Evolutionary conservation across 805 yeast species (phyloP).

Genomic region (Metschnikowia lunata): DNA sequence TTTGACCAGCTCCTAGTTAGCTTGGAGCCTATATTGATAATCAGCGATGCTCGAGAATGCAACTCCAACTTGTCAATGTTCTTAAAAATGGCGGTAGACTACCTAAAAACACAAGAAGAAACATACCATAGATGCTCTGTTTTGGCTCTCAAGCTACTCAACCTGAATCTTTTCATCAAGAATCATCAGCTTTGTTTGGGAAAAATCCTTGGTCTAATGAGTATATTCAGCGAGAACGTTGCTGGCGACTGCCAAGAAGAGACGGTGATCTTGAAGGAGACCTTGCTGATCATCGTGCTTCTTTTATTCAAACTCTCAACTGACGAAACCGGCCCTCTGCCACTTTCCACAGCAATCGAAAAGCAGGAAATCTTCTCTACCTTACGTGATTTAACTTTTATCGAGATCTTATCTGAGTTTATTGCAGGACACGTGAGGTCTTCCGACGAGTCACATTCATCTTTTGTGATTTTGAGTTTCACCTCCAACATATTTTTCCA

Average conservation of each 20-base stretch:
- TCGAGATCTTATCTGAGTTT: conserved; percentile 36
- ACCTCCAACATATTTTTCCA: conserved; percentile 39
- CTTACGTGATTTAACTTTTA: conserved; percentile 54
- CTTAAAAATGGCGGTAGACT: conserved; percentile 33
- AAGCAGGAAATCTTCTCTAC: conserved; percentile 27
- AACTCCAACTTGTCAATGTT: conserved; percentile 34
- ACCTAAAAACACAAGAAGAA: conserved; percentile 17
- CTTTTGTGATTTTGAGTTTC: conserved; percentile 34
- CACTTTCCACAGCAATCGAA: conserved; percentile 15
- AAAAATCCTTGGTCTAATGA: conserved; percentile 32
- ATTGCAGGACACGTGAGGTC: conserved; percentile 24
- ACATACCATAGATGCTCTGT: conserved; percentile 30
- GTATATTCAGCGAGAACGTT: conserved; percentile 22
- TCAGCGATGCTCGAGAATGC: conserved; percentile 38
- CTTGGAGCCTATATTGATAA: conserved; percentile 23
- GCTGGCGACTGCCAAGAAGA: conserved; percentile 9
- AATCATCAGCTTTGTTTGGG: conserved; percentile 35
- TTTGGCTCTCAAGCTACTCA: conserved; percentile 31
- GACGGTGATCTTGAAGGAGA: conserved; percentile 27
- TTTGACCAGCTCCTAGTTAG: conserved; percentile 9
- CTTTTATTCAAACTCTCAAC: conserved; percentile 32
- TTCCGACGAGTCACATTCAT: conserved; percentile 17
- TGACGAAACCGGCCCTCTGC: conserved; percentile 16
- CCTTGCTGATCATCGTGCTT: conserved; percentile 31
- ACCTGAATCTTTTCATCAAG: conserved; percentile 36